phyloP scores from a whole-genome alignment of 1,139 yeast genomes.

The Williopsis jadinii region DNA sequence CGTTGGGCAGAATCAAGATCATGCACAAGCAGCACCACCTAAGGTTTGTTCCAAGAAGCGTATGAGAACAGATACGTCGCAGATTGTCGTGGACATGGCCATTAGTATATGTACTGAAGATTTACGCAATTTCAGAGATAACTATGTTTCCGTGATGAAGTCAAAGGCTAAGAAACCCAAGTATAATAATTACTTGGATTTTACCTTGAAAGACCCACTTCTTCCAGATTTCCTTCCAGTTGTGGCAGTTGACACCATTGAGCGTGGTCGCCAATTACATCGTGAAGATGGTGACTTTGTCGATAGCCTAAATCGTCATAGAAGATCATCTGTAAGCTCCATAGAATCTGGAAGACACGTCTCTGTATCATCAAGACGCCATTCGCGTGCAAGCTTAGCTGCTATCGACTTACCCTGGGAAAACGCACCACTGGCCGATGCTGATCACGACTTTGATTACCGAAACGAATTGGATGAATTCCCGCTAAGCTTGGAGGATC shows the following conservation, averaged over 20 bases:
- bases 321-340: conserved; percentile 17
- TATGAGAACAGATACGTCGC: background rate
- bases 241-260: background rate
- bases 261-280: conserved; percentile 7
- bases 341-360: conserved; percentile 19
- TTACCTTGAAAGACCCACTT: background rate
- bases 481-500: conserved; percentile 5
- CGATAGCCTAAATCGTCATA: conserved; percentile 17
- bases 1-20: background rate
- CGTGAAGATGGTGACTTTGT: conserved; percentile 11
- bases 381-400: conserved; percentile 20
- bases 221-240: background rate
- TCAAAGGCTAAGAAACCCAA: conserved; percentile 3
- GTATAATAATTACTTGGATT: background rate
- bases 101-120: conserved; percentile 17
- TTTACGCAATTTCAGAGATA: conserved; percentile 19
- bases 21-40: background rate
- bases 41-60: conserved; percentile 4
- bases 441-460: conserved; percentile 4
- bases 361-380: conserved; percentile 15
- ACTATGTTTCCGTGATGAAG: conserved; percentile 16
- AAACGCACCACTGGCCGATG: conserved; percentile 9
- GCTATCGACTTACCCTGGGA: conserved; percentile 8
- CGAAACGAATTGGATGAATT: conserved; percentile 1
- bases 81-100: conserved; percentile 12